Percentiles rank a stretch among this genome's conserved stretches.
Conservation (phyloP, 108 stramenopile species). For the Fragilaria radians region DNA sequence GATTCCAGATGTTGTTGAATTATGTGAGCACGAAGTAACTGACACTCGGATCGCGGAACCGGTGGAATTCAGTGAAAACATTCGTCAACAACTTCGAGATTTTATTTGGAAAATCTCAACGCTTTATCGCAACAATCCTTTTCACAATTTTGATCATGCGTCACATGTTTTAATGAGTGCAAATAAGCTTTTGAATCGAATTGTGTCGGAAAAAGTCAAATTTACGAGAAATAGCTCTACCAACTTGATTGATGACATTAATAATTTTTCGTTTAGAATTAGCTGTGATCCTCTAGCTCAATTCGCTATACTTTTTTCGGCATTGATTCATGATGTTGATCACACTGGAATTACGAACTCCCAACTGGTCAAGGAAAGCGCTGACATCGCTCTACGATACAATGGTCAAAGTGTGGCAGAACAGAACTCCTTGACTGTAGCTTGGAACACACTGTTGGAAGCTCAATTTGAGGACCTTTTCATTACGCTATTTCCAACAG, state of each 20-base stretch:
- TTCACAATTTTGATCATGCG: slow-evolving; percentile 50
- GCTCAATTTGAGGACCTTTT: slow-evolving; percentile 30
- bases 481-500: slow-evolving; percentile 19
- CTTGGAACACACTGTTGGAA: slow-evolving; percentile 41
- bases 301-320: slow-evolving; percentile 40
- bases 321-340: slow-evolving; percentile 62
- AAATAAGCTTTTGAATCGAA: slow-evolving; percentile 31
- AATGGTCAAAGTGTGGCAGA: slow-evolving; percentile 35
- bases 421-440: slow-evolving; percentile 38
- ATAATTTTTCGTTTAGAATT: slow-evolving; percentile 36
- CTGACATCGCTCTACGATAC: slow-evolving; percentile 16
- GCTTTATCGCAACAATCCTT: slow-evolving; percentile 36
- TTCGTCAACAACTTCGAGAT: slow-evolving; percentile 15
- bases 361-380: slow-evolving; percentile 35
- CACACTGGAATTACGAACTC: slow-evolving; percentile 50
- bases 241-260: background rate
- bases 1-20: background rate
- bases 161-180: slow-evolving; percentile 39
- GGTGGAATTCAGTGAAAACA: background rate
- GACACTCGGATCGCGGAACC: background rate
- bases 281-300: slow-evolving; percentile 49
- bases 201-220: slow-evolving; percentile 19
- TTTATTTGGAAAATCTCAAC: slow-evolving; percentile 17
- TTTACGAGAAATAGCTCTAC: background rate
- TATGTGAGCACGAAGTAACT: background rate